These are phyloP conservation scores for Cryptococcus jaspeensis DNA, from an alignment of 1,284 basidiomycete species.

Conservation along the genomic window DNA sequence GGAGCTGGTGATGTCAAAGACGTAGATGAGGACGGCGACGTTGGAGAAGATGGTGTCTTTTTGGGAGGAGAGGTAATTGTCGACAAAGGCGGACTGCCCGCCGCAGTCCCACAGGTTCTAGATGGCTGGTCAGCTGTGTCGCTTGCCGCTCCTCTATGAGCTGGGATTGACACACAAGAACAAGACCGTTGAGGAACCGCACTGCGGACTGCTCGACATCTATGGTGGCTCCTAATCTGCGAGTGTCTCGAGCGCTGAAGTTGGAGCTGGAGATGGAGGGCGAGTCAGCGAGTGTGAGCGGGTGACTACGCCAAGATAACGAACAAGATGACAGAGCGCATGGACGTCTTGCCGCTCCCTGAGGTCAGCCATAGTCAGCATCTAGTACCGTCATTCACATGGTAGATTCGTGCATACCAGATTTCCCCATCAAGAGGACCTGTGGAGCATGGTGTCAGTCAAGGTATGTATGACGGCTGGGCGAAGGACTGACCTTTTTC, in stretches of 20 bases:
- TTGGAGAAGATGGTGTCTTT: constrained; percentile 90
- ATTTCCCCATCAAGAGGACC: constrained; percentile 92
- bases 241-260: constrained; percentile 86
- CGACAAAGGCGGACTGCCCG: constrained; percentile 97
- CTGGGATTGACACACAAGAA: constrained; percentile 32
- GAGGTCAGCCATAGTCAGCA: neutral
- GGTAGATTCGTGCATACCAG: constrained; percentile 53
- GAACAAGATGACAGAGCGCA: constrained; percentile 98
- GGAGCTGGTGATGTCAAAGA: constrained; percentile 85
- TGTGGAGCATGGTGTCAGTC: constrained; percentile 9
- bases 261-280: constrained; percentile 65
- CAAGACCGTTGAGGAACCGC: constrained; percentile 74
- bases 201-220: constrained; percentile 98
- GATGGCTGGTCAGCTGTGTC: neutral
- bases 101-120: constrained; percentile 96
- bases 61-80: constrained; percentile 87
- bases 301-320: constrained; percentile 39
- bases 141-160: neutral
- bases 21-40: constrained; percentile 96
- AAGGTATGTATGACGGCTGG: too few species aligned
- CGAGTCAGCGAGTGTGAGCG: neutral
- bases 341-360: constrained; percentile 75
- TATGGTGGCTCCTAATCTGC: constrained; percentile 90
- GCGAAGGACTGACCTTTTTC: constrained; percentile 32
- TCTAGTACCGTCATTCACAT: neutral